A percentile compares a stretch with the other conserved stretches of the same genome.
These are phyloP conservation scores for Backusella liffmaniae DNA, from an alignment of 192 early-diverging fungal genomes.

Conservation along the genomic window DNA sequence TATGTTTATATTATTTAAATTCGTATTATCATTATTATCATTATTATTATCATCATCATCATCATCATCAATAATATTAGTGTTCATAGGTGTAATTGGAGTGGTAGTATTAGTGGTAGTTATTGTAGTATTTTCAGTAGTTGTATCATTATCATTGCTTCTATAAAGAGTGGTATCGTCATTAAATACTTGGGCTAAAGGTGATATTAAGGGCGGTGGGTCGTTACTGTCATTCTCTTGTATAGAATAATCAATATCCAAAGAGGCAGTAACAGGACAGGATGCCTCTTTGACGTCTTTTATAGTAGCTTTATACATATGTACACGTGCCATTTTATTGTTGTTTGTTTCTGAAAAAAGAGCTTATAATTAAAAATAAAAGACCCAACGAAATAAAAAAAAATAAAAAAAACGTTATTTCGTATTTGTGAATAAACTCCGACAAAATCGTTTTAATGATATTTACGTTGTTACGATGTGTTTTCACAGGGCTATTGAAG, in stretches of 20 bases:
- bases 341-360: not conserved
- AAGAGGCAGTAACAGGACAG: not conserved
- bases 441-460: too few species aligned
- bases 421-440: too few species aligned
- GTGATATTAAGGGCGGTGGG: not conserved
- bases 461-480: too few species aligned
- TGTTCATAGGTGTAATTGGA: not conserved
- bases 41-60: not conserved
- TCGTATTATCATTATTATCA: not conserved
- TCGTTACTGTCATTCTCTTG: not conserved
- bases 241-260: not conserved
- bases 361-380: not conserved
- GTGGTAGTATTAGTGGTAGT: not conserved
- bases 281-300: not conserved
- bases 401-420: too few species aligned
- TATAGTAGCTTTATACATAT: not conserved
- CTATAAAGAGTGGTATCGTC: not conserved
- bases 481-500: too few species aligned
- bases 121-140: too few species aligned
- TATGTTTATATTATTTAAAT: not conserved
- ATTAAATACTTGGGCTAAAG: not conserved
- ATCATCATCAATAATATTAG: not conserved
- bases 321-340: conserved; percentile 14
- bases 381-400: not conserved
- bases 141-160: not conserved